These are phyloP conservation scores for Ophiostoma fasciatum DNA, from an alignment of 2,329 filamentous ascomycete species.

Conservation along the genomic window DNA sequence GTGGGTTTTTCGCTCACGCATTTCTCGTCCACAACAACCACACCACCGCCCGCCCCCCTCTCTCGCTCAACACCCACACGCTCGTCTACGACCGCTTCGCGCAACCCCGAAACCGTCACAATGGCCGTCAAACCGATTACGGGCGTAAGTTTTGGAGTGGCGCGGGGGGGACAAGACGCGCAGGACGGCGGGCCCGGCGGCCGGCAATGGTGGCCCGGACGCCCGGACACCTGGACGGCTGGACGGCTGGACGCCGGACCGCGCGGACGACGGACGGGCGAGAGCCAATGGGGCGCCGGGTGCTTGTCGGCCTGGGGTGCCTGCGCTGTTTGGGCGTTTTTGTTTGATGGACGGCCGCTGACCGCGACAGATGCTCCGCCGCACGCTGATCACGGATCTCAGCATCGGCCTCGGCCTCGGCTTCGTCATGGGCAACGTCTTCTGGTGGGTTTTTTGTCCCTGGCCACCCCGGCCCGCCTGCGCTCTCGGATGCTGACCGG, in stretches of 20 bases:
- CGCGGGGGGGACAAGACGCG: neutral
- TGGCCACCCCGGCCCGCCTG: neutral
- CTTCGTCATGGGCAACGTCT: slow-evolving; percentile 37
- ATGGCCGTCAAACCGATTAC: slow-evolving; percentile 45
- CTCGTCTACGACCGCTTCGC: neutral
- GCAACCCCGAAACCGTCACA: slow-evolving; percentile 17
- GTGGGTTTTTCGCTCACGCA: slow-evolving; percentile 8
- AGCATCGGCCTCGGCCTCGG: slow-evolving; percentile 39
- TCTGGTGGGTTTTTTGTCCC: slow-evolving; percentile 32
- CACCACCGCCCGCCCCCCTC: neutral
- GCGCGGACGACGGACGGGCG: too few species aligned
- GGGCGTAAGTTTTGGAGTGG: slow-evolving; percentile 32
- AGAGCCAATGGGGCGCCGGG: too few species aligned
- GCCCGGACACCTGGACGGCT: too few species aligned
- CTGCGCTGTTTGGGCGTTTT: too few species aligned
- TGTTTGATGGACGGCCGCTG: too few species aligned
- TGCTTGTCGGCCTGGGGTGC: too few species aligned
- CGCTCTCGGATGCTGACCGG: too few species aligned
- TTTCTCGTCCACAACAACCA: neutral
- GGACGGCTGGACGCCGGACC: too few species aligned
- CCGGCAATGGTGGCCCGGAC: too few species aligned
- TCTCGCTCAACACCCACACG: neutral
- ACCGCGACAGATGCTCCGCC: slow-evolving; percentile 43
- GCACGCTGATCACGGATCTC: slow-evolving; percentile 42
- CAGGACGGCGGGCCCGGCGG: too few species aligned